Evolutionary conservation across 768 basidiomycete species (phyloP).

Genomic region (Tulasnella sp.): DNA sequence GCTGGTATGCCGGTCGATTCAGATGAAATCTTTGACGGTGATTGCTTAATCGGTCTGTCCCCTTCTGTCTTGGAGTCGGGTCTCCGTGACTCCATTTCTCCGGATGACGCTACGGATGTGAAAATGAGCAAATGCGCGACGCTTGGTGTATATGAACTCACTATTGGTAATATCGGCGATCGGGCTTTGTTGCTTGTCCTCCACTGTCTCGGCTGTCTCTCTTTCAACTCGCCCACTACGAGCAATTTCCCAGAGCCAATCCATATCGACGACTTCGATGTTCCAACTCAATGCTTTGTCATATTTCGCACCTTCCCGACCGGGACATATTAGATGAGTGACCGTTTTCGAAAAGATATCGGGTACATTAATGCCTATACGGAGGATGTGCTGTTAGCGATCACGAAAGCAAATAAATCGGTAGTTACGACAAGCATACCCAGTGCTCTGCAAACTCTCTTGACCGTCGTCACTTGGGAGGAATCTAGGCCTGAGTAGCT

Average conservation of each 20-base stretch:
- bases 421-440: constrained; percentile 44
- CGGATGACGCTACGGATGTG: constrained; percentile 27
- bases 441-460: constrained; percentile 62
- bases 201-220: neutral
- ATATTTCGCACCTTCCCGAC: constrained; percentile 66
- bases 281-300: constrained; percentile 77
- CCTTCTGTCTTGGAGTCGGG: neutral
- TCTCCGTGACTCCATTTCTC: neutral
- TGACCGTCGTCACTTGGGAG: constrained; percentile 62
- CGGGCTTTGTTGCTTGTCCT: constrained; percentile 13
- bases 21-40: neutral
- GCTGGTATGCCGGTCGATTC: neutral
- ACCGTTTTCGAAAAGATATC: constrained; percentile 60
- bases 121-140: constrained; percentile 32
- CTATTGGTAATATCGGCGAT: constrained; percentile 52
- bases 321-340: constrained; percentile 79
- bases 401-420: neutral
- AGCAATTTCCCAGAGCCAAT: constrained; percentile 66
- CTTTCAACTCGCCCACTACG: constrained; percentile 43
- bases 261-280: constrained; percentile 63
- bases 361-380: constrained; percentile 53
- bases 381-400: constrained; percentile 13
- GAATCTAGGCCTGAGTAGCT: constrained; percentile 72
- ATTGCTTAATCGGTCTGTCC: neutral
- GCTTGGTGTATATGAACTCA: constrained; percentile 30